Conservation (phyloP, 495 filamentous ascomycete species). For the Aspergillus nidulans region DNA sequence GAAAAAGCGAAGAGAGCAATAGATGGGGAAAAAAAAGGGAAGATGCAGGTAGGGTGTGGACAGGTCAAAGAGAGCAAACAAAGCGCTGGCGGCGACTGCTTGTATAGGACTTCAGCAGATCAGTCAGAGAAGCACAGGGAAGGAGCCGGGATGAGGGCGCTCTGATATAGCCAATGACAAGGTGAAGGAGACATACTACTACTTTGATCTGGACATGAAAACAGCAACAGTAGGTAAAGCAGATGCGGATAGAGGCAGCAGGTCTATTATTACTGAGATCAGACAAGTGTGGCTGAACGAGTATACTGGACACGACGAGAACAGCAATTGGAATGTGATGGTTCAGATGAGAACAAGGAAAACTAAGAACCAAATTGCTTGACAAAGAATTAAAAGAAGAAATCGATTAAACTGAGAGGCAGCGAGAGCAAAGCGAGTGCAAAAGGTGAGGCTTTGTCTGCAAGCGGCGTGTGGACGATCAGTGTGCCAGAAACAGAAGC, state of each 20-base stretch:
- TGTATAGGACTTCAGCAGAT: conserved; percentile 7
- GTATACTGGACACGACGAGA: neutral
- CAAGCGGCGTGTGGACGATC: neutral
- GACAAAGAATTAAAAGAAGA: neutral
- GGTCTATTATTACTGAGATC: conserved; percentile 5
- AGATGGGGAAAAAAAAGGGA: conserved; percentile 11
- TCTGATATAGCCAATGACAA: conserved; percentile 14
- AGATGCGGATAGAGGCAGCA: neutral
- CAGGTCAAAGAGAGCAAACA: conserved; percentile 8
- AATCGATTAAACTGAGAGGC: neutral
- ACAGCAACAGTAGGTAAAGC: neutral
- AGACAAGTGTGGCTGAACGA: neutral
- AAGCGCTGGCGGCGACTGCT: conserved; percentile 1
- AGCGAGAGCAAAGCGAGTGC: neutral
- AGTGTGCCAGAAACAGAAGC: neutral
- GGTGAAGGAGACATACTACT: conserved; percentile 10
- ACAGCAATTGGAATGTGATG: conserved; percentile 6
- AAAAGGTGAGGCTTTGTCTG: neutral
- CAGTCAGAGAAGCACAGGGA: conserved; percentile 2
- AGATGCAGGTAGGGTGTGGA: conserved; percentile 4
- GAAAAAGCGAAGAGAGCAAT: conserved; percentile 1
- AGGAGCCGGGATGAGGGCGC: conserved; percentile 1
- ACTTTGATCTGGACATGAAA: conserved; percentile 1
- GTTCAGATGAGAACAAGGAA: neutral
- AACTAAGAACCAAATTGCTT: neutral